Conservation (phyloP, 2,329 filamentous ascomycete species). For the Xylariales sp. region DNA sequence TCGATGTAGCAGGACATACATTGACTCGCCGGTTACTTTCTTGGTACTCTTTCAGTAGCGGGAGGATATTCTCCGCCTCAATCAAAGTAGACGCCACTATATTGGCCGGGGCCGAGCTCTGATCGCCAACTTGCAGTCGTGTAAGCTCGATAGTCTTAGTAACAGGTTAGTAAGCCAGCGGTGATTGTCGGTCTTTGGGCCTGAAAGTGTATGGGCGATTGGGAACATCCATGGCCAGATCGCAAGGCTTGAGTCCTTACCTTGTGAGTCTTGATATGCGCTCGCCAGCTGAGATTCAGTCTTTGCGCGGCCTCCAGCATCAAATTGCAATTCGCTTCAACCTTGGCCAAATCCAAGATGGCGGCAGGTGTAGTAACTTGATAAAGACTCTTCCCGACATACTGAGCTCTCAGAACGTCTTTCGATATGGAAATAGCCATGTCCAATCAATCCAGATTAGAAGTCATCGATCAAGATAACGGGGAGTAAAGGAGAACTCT, state of each 20-base stretch:
- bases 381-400: constrained; percentile 55
- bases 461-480: background rate
- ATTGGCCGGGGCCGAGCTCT: constrained; percentile 43
- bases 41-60: constrained; percentile 55
- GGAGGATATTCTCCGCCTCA: constrained; percentile 64
- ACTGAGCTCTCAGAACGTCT: constrained; percentile 35
- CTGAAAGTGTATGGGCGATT: no score
- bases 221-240: no score
- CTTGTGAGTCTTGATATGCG: constrained; percentile 83
- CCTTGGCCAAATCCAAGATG: constrained; percentile 62
- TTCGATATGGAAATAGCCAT: constrained; percentile 19
- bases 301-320: constrained; percentile 63
- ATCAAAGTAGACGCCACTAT: constrained; percentile 70
- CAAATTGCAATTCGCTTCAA: constrained; percentile 62
- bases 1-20: constrained; percentile 29
- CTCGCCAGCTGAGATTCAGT: constrained; percentile 63
- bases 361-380: constrained; percentile 62
- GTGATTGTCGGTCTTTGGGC: no score
- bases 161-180: constrained; percentile 4
- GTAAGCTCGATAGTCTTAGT: constrained; percentile 61
- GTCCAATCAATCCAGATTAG: background rate
- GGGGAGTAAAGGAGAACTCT: background rate
- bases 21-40: constrained; percentile 51
- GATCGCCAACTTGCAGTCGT: constrained; percentile 62
- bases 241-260: no score